Evolutionary conservation across 2,329 filamentous ascomycete species (phyloP).

Genomic region (Botrytis byssoidea): DNA sequence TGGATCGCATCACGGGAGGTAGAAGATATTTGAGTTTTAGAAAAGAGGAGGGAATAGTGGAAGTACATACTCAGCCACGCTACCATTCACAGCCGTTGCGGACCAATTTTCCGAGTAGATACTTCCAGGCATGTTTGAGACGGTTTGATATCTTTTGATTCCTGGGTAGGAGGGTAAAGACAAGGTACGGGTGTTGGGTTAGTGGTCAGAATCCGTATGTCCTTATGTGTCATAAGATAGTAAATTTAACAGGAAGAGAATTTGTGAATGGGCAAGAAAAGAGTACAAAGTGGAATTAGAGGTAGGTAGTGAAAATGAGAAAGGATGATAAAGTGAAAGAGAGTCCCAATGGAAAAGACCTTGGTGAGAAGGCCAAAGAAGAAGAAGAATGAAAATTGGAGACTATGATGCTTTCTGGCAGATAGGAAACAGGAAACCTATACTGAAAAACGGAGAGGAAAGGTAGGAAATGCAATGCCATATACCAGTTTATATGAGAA

Average conservation of each 20-base stretch:
- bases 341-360: not conserved
- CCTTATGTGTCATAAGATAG: rapidly evolving
- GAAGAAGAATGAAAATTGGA: not conserved
- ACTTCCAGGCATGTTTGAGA: not conserved
- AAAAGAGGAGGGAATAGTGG: not conserved
- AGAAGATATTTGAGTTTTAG: rapidly evolving
- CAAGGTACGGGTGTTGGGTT: rapidly evolving
- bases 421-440: not conserved
- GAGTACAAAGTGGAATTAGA: not conserved
- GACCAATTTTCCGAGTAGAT: not conserved
- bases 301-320: not conserved
- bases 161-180: not conserved
- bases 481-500: not conserved
- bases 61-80: not conserved
- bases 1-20: not conserved
- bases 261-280: not conserved
- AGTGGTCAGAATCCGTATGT: not conserved
- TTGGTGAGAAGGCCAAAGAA: not conserved
- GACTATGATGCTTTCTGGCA: not conserved
- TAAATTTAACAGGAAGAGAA: not conserved
- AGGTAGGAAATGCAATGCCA: not conserved
- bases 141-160: not conserved
- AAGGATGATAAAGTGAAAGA: not conserved
- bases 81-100: not conserved
- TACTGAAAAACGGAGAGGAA: not conserved